Evolutionary conservation across 2,329 filamentous ascomycete species (phyloP).

Genomic region (Scytalidium sp.): DNA sequence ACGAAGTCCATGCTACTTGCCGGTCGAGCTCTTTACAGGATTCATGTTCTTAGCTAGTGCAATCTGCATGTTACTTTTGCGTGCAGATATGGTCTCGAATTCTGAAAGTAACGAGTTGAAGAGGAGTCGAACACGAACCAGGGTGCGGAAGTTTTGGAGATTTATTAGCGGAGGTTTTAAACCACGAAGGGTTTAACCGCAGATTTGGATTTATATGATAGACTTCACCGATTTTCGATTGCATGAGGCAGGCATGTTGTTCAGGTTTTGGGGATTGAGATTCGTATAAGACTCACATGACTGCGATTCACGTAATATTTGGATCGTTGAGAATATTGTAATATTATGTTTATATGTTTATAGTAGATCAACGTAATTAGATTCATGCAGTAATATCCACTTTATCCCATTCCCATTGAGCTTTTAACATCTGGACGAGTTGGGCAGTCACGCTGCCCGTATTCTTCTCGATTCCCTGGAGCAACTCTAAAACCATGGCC

Average conservation of each 20-base stretch:
- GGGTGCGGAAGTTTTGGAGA: no score
- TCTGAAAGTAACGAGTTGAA: neutral
- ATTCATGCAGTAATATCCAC: neutral
- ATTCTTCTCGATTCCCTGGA: neutral
- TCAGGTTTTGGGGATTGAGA: no score
- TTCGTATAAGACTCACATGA: no score
- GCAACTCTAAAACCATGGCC: neutral
- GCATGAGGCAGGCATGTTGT: no score
- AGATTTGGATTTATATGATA: no score
- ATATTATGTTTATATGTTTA: no score
- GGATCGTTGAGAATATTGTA: no score
- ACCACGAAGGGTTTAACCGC: no score
- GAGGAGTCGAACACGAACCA: neutral
- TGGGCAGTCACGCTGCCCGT: neutral
- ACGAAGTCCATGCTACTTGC: constrained; percentile 2
- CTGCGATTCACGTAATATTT: no score
- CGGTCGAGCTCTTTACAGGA: constrained; percentile 8
- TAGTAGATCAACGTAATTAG: neutral
- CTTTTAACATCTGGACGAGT: neutral
- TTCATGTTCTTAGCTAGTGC: constrained; percentile 56
- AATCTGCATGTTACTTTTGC: constrained; percentile 21
- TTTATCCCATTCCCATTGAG: neutral
- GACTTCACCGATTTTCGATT: no score
- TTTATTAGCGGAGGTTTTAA: no score
- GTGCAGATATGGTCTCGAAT: neutral